These are phyloP conservation scores for Pseudogymnoascus sp. DNA, from an alignment of 2,329 filamentous ascomycete species.

Conservation along the genomic window DNA sequence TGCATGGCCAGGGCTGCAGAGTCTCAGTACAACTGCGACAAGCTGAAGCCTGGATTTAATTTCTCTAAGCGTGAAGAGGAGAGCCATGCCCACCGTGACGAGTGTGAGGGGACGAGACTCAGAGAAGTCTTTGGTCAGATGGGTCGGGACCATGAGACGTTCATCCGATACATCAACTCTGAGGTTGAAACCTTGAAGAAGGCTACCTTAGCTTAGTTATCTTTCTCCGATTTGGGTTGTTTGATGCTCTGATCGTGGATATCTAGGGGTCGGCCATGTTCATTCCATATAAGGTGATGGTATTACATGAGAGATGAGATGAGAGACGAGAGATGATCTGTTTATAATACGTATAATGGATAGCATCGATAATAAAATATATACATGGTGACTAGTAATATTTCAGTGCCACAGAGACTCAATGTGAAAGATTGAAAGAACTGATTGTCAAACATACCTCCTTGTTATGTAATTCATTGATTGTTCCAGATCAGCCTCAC, in stretches of 20 bases:
- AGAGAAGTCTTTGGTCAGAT: constrained; percentile 4
- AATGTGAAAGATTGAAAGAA: neutral
- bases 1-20: constrained; percentile 45
- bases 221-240: neutral
- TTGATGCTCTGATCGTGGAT: neutral
- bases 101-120: constrained; percentile 12
- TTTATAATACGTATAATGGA: neutral
- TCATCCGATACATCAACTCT: neutral
- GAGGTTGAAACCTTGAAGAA: neutral
- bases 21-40: constrained; percentile 43
- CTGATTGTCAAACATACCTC: neutral
- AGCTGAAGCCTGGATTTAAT: constrained; percentile 29
- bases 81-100: neutral
- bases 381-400: neutral
- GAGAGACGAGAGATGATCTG: neutral
- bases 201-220: neutral
- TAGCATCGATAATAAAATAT: neutral
- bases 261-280: neutral
- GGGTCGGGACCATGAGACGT: neutral
- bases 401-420: neutral
- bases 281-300: neutral
- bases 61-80: constrained; percentile 26
- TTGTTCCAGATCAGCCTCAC: neutral
- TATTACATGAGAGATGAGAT: neutral
- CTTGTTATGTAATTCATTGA: neutral